Evolutionary conservation across 1,284 basidiomycete species (phyloP).

Genomic region (Trichosporon inkin): DNA sequence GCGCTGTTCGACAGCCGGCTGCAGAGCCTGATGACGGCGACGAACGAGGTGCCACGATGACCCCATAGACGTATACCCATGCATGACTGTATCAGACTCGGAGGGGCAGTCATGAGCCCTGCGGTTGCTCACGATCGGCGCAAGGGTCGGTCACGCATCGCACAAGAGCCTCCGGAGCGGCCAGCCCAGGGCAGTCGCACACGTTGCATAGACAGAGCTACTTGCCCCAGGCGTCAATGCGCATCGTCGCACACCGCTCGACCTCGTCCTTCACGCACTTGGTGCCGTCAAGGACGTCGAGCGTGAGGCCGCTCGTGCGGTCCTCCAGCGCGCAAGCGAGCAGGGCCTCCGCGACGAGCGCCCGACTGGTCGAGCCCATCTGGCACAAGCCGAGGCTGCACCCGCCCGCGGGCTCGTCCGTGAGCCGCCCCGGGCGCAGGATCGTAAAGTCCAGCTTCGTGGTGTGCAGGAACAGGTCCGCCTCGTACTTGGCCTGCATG

Average conservation of each 20-base stretch:
- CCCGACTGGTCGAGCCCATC: conserved; percentile 52
- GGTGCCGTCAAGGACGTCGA: conserved; percentile 63
- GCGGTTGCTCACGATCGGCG: too few species aligned
- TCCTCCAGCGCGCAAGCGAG: conserved; percentile 57
- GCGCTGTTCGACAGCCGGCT: conserved; percentile 76
- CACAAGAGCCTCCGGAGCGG: too few species aligned
- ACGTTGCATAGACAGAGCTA: background rate
- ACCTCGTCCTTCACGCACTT: conserved; percentile 57
- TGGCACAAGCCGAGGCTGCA: conserved; percentile 60
- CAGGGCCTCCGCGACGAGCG: conserved; percentile 61
- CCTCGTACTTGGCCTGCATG: conserved; percentile 64
- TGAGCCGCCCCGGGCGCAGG: conserved; percentile 62
- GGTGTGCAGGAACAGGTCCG: conserved; percentile 61
- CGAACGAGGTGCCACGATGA: conserved; percentile 23
- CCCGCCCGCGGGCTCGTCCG: conserved; percentile 57
- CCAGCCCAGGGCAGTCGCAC: too few species aligned
- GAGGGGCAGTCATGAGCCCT: too few species aligned
- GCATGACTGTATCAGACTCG: too few species aligned
- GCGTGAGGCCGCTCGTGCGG: conserved; percentile 59
- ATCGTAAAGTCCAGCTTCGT: conserved; percentile 67
- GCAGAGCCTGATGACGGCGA: conserved; percentile 40
- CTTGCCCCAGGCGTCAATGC: conserved; percentile 31
- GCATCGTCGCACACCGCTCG: conserved; percentile 61
- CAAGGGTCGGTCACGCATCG: too few species aligned
- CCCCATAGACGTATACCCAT: background rate